A percentile compares a stretch with the other conserved stretches of the same genome.
These are phyloP conservation scores for Cutaneotrichosporon spelunceum DNA, from an alignment of 1,284 basidiomycete genomes.

Conservation along the genomic window DNA sequence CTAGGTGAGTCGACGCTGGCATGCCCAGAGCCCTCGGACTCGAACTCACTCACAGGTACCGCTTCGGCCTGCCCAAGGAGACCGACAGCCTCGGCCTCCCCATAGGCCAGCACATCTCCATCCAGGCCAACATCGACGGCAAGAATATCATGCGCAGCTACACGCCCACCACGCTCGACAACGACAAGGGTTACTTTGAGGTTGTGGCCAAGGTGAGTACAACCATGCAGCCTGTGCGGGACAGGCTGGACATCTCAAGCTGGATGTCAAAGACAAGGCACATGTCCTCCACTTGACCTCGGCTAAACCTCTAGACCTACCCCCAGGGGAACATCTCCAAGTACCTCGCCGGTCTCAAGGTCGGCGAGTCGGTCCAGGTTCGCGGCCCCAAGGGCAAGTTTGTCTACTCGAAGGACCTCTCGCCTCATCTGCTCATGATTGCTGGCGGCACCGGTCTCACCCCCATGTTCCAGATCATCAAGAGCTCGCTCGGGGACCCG, in stretches of 20 bases:
- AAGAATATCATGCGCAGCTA: conserved; percentile 90
- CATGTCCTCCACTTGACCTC: not conserved
- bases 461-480: conserved; percentile 95
- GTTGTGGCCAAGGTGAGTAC: conserved; percentile 83
- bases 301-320: conserved; percentile 65
- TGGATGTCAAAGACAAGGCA: not conserved
- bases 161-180: conserved; percentile 90
- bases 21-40: not conserved
- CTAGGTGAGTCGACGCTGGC: conserved; percentile 61
- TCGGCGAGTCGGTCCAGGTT: conserved; percentile 81
- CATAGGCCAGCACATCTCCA: conserved; percentile 92
- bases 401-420: conserved; percentile 66
- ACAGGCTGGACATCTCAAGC: not conserved
- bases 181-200: conserved; percentile 91
- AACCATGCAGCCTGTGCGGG: not conserved
- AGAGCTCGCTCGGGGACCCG: conserved; percentile 78
- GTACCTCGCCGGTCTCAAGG: conserved; percentile 72
- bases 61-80: conserved; percentile 73
- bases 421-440: conserved; percentile 87
- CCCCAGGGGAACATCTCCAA: conserved; percentile 96
- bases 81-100: conserved; percentile 87
- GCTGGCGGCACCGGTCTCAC: conserved; percentile 93
- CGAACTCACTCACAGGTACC: conserved; percentile 63
- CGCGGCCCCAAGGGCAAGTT: conserved; percentile 97
- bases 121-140: conserved; percentile 86